Evolutionary conservation across 306 rosid genomes (phyloP), one percentile per base, ranked within the genome.

Genomic region (Herpetospermum pedunculosum): DNA sequence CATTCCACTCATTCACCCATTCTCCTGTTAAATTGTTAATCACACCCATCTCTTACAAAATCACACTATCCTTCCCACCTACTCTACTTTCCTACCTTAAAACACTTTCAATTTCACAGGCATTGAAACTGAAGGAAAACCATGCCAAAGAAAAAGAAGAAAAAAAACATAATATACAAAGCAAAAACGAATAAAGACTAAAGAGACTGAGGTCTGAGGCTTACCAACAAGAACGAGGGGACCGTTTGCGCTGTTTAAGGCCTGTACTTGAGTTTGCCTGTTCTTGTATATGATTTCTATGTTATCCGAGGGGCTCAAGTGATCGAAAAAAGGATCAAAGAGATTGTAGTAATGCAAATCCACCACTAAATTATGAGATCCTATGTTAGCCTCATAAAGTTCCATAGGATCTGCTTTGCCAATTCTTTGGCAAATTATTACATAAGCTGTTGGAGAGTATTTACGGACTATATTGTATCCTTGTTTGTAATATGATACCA

Each of bases 401-500:
- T 93, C 98, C 84, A 77, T 12, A 34, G 97, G 97, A 85, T 93
- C 97, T 62, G 98, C 92, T 35, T 79, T 70, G 54, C 98, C 96
- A 41, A 91, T 90, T 83, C 97, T 86, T 82, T 91, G 97, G 86
- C 96, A 93, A 73, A 93, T 73, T 85, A 94, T 88, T 65, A 91
- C 97, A 62, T 94, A 88, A 48, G 88, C 90, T 3, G 87, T 78
- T 55, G 87, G n/a, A 1, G 97, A 91, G 77, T 91, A 71, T 47
- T 91, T 91, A 41, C 88, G 85, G 76, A 94, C 92, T 63, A 83
- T 85, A 79, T 87, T 77, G 84, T 91, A 94, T 73, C 97, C 98
- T 71, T 86, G 92, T 53, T 78, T 88, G 83, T 89, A 94, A 54
- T 88, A 94, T 2, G 95, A 84, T 76, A 84, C 75, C 81, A 94